Base-by-base conservation (phyloP, 495 filamentous ascomycete species). In the Trichoderma parareesei region DNA sequence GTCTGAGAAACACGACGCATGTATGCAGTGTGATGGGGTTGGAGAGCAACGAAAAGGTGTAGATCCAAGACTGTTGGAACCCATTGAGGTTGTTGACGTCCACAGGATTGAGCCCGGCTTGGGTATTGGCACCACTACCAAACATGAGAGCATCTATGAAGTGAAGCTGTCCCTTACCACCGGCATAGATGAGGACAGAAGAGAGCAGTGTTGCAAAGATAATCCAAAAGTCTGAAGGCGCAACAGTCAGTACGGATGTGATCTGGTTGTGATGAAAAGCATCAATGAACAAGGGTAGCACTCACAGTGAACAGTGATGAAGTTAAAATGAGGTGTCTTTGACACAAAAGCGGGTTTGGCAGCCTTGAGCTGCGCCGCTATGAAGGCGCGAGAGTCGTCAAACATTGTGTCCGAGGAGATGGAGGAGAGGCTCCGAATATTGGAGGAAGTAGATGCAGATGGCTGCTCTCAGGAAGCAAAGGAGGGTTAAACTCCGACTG, bases 111-210 rank as follows among this genome's bases (percentile, higher is more conserved):
- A 99, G 77, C 0, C 94, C 94, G 60, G 90, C 93, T 73, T 99
- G 94, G 1, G 93, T 97, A 64, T 89, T 85, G 43, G 88, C 81
- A 14, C 95, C 92, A 65, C 81, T 82, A 13, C 88, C 81, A 66
- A 96, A 89, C 79, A 96, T 91, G 18, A 99, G 83, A 14, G 92
- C 90, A 81, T 99, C 92, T 66, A 93, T 90, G 69, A 95, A 99
- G 7, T 75, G 66, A 48, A 99, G 71, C 7, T 82, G 70, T 16
- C 80, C 81, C 14, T 72, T 74, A 66, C 75, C 75, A 18, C 73
- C 65, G n/a, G 82, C 79, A 66, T 83, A 97, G 16, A 98, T 69
- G 10, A 97, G 78, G 65, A 97, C 72, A 3, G 92, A 96, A 5
- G 86, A 87, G 55, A 91, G 16, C 42, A 99, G 73, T 2, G 76